Evolutionary conservation across 495 filamentous ascomycete genomes (phyloP).

Genomic region (Lentithecium fluviatile): DNA sequence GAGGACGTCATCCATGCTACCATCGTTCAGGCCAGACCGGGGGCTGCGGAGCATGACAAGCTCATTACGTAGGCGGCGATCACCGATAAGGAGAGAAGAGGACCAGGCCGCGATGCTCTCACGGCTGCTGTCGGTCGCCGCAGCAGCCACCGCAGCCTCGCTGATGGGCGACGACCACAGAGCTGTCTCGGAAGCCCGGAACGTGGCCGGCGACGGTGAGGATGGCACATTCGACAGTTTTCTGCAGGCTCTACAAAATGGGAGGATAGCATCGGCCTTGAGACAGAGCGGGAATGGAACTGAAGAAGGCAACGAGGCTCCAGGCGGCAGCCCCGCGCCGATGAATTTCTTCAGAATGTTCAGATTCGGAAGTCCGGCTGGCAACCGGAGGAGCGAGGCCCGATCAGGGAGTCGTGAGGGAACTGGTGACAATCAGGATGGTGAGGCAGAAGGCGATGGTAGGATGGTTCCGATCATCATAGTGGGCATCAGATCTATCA

Average conservation of each 20-base stretch:
- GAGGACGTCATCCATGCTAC: conserved; percentile 28
- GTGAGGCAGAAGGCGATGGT: conserved; percentile 54
- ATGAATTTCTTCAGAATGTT: conserved; percentile 53
- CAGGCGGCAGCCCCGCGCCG: conserved; percentile 35
- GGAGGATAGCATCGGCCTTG: conserved; percentile 47
- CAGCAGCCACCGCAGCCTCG: conserved; percentile 49
- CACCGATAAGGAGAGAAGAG: conserved; percentile 41
- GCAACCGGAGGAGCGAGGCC: conserved; percentile 22
- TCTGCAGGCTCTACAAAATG: conserved; percentile 47
- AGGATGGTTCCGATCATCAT: conserved; percentile 68
- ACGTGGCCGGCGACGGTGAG: conserved; percentile 41
- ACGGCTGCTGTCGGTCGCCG: conserved; percentile 47
- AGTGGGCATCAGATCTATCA: conserved; percentile 70
- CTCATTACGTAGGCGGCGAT: conserved; percentile 42
- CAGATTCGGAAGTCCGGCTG: conserved; percentile 43
- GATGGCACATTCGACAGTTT: conserved; percentile 50
- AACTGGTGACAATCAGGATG: conserved; percentile 45
- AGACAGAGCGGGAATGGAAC: conserved; percentile 39
- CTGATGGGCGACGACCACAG: conserved; percentile 48
- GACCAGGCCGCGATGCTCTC: conserved; percentile 49
- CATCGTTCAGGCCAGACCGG: conserved; percentile 39
- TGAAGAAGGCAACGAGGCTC: conserved; percentile 31
- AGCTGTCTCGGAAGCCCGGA: conserved; percentile 43
- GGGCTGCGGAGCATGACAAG: conserved; percentile 42
- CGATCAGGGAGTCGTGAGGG: conserved; percentile 17